A percentile compares a stretch with the other conserved stretches of the same genome.
Evolutionary conservation across 139 green algal genomes (phyloP).

Genomic region (Bryopsis sp.): DNA sequence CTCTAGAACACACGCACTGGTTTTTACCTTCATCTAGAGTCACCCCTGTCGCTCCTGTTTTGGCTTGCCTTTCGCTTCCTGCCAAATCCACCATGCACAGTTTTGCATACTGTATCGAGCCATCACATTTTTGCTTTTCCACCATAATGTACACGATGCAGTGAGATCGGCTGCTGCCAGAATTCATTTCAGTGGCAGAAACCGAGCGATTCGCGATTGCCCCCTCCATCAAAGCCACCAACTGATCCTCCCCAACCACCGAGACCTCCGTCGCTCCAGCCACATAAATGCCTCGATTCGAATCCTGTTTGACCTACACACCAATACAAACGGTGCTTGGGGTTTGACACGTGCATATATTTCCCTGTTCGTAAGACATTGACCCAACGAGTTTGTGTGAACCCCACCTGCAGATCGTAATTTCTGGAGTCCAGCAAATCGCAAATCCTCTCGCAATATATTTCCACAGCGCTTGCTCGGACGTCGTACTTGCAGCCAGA

Average conservation of each 20-base stretch:
- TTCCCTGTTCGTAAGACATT: background rate
- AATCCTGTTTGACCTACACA: conserved; percentile 38
- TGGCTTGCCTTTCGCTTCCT: conserved; percentile 52
- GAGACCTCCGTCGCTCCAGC: conserved; percentile 33
- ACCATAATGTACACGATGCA: conserved; percentile 60
- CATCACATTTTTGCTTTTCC: too few species aligned
- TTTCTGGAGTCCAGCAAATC: conserved; percentile 55
- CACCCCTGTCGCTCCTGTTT: conserved; percentile 31
- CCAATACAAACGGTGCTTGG: too few species aligned
- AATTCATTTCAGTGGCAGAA: conserved; percentile 49
- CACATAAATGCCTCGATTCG: conserved; percentile 24
- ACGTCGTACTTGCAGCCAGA: conserved; percentile 34
- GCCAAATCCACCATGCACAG: conserved; percentile 74
- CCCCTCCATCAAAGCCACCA: conserved; percentile 37
- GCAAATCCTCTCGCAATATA: conserved; percentile 67
- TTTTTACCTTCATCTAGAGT: conserved; percentile 11
- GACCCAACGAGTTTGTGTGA: background rate
- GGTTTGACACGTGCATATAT: too few species aligned
- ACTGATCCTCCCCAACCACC: conserved; percentile 46
- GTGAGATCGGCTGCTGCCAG: conserved; percentile 52
- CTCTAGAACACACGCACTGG: too few species aligned
- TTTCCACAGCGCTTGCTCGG: conserved; percentile 56
- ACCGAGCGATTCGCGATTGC: conserved; percentile 40
- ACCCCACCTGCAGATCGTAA: conserved; percentile 35
- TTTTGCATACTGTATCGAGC: conserved; percentile 35